phyloP scores from a whole-genome alignment of 1,139 yeast species.

The Suhomyces bokatorum region DNA sequence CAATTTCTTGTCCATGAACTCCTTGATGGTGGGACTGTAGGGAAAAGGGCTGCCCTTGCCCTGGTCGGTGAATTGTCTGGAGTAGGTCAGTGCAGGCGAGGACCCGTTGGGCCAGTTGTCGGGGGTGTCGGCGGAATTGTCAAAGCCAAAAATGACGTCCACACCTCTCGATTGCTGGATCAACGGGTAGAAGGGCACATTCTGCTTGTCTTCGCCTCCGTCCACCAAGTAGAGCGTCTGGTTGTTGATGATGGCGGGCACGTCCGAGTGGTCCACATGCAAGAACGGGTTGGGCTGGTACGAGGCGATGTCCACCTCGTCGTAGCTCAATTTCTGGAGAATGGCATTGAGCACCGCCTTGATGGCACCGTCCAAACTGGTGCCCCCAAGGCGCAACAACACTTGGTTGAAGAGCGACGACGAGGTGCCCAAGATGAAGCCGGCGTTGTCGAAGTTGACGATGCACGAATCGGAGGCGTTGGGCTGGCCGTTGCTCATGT shows the following conservation, averaged over 20 bases:
- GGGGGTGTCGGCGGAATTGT: constrained; percentile 78
- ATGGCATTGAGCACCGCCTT: constrained; percentile 29
- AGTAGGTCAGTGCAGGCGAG: constrained; percentile 57
- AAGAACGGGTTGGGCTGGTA: constrained; percentile 46
- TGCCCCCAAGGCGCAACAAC: constrained; percentile 23
- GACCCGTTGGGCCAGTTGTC: constrained; percentile 77
- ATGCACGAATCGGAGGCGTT: constrained; percentile 41
- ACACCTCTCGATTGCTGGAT: constrained; percentile 69
- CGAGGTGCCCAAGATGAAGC: constrained; percentile 71
- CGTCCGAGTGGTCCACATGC: constrained; percentile 16
- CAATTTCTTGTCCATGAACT: constrained; percentile 31
- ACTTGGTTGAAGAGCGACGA: constrained; percentile 62
- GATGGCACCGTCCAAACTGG: constrained; percentile 24
- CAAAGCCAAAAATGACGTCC: constrained; percentile 81
- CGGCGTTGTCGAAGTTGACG: constrained; percentile 67
- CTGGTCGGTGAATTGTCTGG: constrained; percentile 48
- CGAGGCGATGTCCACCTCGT: constrained; percentile 40
- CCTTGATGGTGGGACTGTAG: constrained; percentile 35
- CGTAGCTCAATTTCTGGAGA: constrained; percentile 26
- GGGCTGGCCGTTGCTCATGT: constrained; percentile 30
- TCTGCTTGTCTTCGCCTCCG: constrained; percentile 85
- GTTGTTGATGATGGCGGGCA: constrained; percentile 27
- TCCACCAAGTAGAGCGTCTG: constrained; percentile 69
- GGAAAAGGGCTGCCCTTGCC: constrained; percentile 46
- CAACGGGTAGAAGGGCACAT: constrained; percentile 76